phyloP scores from a whole-genome alignment of 2,329 filamentous ascomycete species.

The Akanthomyces muscarius region DNA sequence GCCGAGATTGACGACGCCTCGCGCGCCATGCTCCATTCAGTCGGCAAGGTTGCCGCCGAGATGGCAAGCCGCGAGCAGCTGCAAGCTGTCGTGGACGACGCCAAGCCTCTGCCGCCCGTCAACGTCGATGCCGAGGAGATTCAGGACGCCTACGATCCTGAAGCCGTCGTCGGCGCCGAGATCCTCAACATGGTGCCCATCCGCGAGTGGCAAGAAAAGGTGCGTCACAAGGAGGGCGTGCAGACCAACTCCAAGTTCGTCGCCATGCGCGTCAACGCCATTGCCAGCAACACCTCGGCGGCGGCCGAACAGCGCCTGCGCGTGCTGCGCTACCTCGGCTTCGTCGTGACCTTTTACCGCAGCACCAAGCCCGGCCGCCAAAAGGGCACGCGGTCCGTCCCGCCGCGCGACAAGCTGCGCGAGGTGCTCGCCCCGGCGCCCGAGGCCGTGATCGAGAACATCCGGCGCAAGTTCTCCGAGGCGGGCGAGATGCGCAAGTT shows the following conservation, averaged over 20 bases:
- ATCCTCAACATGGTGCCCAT: conserved; percentile 65
- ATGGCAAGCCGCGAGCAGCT: conserved; percentile 66
- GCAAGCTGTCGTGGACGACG: conserved; percentile 59
- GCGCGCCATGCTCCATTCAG: conserved; percentile 58
- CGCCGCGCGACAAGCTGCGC: conserved; percentile 58
- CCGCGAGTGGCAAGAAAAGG: conserved; percentile 68
- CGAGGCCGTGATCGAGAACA: conserved; percentile 59
- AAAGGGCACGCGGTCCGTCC: conserved; percentile 48
- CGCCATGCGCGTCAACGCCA: conserved; percentile 54
- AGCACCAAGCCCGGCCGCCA: conserved; percentile 43
- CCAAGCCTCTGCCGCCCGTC: conserved; percentile 68
- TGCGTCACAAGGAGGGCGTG: conserved; percentile 55
- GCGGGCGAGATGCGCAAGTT: conserved; percentile 63
- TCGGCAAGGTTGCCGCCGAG: conserved; percentile 57
- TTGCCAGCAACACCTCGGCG: conserved; percentile 41
- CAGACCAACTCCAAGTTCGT: conserved; percentile 60
- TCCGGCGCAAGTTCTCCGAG: conserved; percentile 66
- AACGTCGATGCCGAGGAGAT: conserved; percentile 64
- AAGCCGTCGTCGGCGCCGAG: conserved; percentile 62
- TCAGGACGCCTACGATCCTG: conserved; percentile 68
- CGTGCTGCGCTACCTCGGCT: conserved; percentile 57
- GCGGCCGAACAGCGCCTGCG: conserved; percentile 48
- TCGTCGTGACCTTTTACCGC: conserved; percentile 52
- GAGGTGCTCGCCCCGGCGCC: conserved; percentile 55
- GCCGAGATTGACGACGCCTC: conserved; percentile 53